phyloP scores from a whole-genome alignment of 2,329 filamentous ascomycete genomes.

The Penicillium brevicompactum region DNA sequence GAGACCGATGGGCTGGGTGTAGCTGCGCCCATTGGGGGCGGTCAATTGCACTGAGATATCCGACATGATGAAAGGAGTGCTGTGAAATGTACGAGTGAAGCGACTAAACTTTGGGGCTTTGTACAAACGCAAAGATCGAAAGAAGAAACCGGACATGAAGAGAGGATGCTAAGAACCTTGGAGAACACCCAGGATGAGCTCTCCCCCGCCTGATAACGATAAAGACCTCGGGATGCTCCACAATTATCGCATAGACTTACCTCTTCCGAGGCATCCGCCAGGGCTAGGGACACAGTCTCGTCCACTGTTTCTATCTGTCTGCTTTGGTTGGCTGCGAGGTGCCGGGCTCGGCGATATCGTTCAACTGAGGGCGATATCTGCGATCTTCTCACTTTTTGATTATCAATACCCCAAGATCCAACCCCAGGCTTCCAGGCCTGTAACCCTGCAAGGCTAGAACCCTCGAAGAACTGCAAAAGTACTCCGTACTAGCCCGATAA shows the following conservation, averaged over 20 bases:
- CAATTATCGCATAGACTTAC: slow-evolving; percentile 35
- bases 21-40: slow-evolving; percentile 74
- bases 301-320: not conserved
- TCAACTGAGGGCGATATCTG: not conserved
- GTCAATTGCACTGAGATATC: slow-evolving; percentile 59
- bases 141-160: slow-evolving; percentile 14
- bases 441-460: not conserved
- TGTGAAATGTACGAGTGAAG: slow-evolving; percentile 26
- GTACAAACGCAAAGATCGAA: slow-evolving; percentile 14
- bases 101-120: slow-evolving; percentile 3
- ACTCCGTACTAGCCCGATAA: too few species aligned
- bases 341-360: not conserved
- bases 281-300: not conserved
- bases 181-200: slow-evolving; percentile 4
- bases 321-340: not conserved
- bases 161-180: not conserved
- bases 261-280: slow-evolving; percentile 26
- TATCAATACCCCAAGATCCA: not conserved
- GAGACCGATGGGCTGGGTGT: slow-evolving; percentile 72
- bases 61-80: slow-evolving; percentile 36
- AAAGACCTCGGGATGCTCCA: slow-evolving; percentile 15
- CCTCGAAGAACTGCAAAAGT: too few species aligned
- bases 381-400: not conserved
- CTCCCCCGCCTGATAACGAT: slow-evolving; percentile 27
- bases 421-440: not conserved